Base-by-base conservation (phyloP, 441 rosid species). In the Capsella rubella region DNA sequence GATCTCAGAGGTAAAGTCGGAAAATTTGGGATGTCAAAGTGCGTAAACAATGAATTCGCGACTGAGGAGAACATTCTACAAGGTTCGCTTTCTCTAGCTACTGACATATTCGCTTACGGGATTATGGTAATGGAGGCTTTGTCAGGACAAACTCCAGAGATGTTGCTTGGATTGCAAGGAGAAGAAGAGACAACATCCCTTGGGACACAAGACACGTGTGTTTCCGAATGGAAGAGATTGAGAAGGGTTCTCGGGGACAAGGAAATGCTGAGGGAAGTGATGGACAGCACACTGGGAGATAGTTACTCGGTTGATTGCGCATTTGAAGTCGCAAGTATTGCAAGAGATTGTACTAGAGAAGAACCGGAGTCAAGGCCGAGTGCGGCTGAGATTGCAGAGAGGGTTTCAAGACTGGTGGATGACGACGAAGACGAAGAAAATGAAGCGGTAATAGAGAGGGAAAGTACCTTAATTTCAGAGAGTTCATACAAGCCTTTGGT, bases 1-100 rank as follows among this genome's bases (percentile, higher is more conserved):
- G 99, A 92, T 53, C 92, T 95, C 82, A 88, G 83, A 18, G 97
- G 95, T 13, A 95, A 89, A 74, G 79, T 95, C 0, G 99, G 97
- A 42, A 85, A 84, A 50, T 89, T 90, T 12, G 97, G 95, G 5
- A 88, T 88, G 94, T 82, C 86, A 51, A 86, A 61, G 32, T 84
- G 85, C 18, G 63, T 51, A 47, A 83, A 83, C 58, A 87, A 83
- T 13, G 84, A 82, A 0, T 14, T 57, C 5, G 78, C 83, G 8
- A 83, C 90, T 8, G 95, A 95, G 5, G 97, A 88, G 68, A 87
- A 80, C 55, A 60, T 84, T 46, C 76, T 80, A 55, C 84, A 84
- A 68, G 88, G 87, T 16, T 52, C 78, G 6, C 58, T 83, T 28
- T 85, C 93, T 60, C 81, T 89, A 13, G 78, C 87, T 62, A 79